Base-by-base conservation (phyloP, 2,329 filamentous ascomycete genomes). In the Colletotrichum siamense region DNA sequence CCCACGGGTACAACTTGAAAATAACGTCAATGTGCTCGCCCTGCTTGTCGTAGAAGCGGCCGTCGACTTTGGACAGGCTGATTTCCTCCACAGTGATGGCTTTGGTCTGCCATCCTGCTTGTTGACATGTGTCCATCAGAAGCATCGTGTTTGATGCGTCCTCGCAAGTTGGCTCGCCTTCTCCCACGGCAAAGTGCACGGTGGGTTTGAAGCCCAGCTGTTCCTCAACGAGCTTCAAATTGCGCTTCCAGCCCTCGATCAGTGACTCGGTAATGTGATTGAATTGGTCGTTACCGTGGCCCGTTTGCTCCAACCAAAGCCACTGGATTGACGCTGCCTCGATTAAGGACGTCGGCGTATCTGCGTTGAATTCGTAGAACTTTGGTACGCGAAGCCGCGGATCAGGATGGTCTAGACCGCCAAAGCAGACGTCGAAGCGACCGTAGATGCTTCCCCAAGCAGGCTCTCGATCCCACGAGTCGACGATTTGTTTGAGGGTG, bases 381-480 rank as follows among this genome's bases (percentile, higher is more conserved):
- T 68, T 72, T 18, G 70, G 70, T 2, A 26, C 32, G 2, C 70
- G 62, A 6, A 72, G 26, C n/a, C 70, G 12, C 16, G 30, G 30
- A 15, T 72, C 70, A 1, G 70, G 70, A 2, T 72, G 70, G 1
- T 61, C 30, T 2, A 72, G 70, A 3, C 70, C 70, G 9, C 70
- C 70, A 3, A 72, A 72, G 26, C 70, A 72, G 3, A 72, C 26
- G 12, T 72, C 70, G 26, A 72, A 72, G 10, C 70, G 70, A 10
- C 70, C 70, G n/a, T 68, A 72, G 26, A 72, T 67, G 34, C 70
- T 72, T 7, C 70, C 70, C 70, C 70, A 72, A 12, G 70, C 34
- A 9, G 70, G 70, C 24, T 72, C 52, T 6, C 70, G 63, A 6
- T 72, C 26, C 63, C 70, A 72, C 8, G 63, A 28, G 2, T 57